phyloP scores from a whole-genome alignment of 768 basidiomycete species.

The Mycena leptocephala region DNA sequence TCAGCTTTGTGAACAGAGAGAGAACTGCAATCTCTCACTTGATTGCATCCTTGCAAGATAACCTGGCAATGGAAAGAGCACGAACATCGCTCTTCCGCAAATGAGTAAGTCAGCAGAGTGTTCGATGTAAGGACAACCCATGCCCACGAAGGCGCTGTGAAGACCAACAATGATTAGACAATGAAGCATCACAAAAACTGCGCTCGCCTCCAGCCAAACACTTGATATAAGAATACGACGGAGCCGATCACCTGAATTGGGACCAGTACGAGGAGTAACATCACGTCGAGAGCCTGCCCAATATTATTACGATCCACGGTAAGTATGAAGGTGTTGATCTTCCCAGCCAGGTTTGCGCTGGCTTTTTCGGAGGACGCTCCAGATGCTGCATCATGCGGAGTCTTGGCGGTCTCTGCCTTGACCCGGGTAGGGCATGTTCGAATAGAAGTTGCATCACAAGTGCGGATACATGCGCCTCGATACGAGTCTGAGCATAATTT shows the following conservation, averaged over 20 bases:
- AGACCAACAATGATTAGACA: not conserved
- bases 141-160: constrained; percentile 69
- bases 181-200: not conserved
- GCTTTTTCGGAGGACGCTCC: constrained; percentile 1
- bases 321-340: constrained; percentile 83
- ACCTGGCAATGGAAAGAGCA: too few relatives aligned
- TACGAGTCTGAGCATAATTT: constrained; percentile 59
- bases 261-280: constrained; percentile 28
- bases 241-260: constrained; percentile 58
- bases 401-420: constrained; percentile 55
- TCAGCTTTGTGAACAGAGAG: too few relatives aligned
- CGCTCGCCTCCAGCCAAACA: constrained; percentile 66
- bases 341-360: constrained; percentile 72
- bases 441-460: constrained; percentile 60
- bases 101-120: not conserved
- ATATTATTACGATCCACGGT: constrained; percentile 65
- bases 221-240: constrained; percentile 59
- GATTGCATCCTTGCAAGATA: too few relatives aligned
- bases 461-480: constrained; percentile 64
- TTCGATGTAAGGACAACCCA: constrained; percentile 43
- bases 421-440: constrained; percentile 71
- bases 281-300: not conserved
- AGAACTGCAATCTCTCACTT: too few relatives aligned
- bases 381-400: not conserved
- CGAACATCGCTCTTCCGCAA: too few relatives aligned